Evolutionary conservation across 164 flowering plant genomes (phyloP).

Genomic region (Sedum album): DNA sequence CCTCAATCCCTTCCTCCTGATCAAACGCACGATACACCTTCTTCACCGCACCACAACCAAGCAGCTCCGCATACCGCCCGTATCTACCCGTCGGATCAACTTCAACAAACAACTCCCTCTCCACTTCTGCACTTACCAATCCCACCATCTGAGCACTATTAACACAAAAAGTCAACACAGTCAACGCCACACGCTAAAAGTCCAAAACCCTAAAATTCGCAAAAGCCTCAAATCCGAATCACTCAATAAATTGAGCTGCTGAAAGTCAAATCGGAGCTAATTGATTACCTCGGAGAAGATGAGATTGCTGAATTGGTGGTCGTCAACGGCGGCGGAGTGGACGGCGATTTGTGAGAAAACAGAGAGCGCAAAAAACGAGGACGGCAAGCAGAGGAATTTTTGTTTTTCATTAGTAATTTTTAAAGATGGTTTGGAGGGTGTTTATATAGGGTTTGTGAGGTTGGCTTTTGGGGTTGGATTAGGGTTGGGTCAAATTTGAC

Average conservation of each 20-base stretch:
- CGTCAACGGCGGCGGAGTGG: not conserved
- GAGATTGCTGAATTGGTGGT: not conserved
- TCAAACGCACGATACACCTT: slow-evolving; percentile 9
- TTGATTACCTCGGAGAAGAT: not conserved
- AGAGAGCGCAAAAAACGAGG: not conserved
- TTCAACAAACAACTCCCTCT: not conserved
- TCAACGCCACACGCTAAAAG: not conserved
- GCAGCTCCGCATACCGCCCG: slow-evolving; percentile 4
- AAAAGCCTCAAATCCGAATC: not conserved
- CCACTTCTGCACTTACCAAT: not conserved
- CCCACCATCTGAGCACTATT: not conserved
- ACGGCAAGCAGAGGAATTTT: not conserved
- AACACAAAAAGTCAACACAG: not conserved
- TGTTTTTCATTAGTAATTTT: not conserved
- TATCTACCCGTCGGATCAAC: slow-evolving; percentile 5
- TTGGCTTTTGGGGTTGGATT: not conserved
- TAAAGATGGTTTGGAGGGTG: not conserved
- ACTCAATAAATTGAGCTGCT: not conserved
- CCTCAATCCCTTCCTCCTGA: slow-evolving; percentile 9
- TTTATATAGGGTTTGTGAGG: not conserved
- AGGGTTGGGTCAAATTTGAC: slow-evolving; percentile 2
- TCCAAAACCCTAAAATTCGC: not conserved
- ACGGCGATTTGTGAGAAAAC: not conserved
- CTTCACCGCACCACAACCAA: slow-evolving; percentile 6
- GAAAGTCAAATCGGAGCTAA: not conserved